Evolutionary conservation across 1,284 basidiomycete genomes (phyloP).

Genomic region (Ganoderma sp.): DNA sequence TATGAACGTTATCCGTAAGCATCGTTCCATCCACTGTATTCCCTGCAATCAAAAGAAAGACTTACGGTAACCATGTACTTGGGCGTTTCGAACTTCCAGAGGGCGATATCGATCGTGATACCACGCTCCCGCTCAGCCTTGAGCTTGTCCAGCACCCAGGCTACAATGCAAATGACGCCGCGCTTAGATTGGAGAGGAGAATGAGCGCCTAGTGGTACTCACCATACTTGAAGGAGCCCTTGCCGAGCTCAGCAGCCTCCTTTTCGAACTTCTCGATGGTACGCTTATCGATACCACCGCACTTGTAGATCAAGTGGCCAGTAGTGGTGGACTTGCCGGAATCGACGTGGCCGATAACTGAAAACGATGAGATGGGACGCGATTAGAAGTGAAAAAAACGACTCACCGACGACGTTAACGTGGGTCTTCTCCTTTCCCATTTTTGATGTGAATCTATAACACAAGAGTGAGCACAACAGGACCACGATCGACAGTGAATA

Average conservation of each 20-base stretch:
- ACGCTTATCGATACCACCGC: slow-evolving; percentile 99
- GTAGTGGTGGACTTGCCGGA: slow-evolving; percentile 99
- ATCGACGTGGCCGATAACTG: slow-evolving; percentile 97
- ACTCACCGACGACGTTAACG: slow-evolving; percentile 91
- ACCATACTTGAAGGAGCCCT: slow-evolving; percentile 99
- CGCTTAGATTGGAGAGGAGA: slow-evolving; percentile 28
- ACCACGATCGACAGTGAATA: slow-evolving; percentile 7
- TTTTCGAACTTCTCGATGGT: slow-evolving; percentile 99
- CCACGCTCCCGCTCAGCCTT: slow-evolving; percentile 99
- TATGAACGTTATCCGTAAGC: slow-evolving; percentile 38
- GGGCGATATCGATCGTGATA: slow-evolving; percentile 99
- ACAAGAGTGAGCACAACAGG: slow-evolving; percentile 15
- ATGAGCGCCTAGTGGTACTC: slow-evolving; percentile 41
- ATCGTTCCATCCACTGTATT: not conserved
- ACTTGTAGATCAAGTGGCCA: slow-evolving; percentile 99
- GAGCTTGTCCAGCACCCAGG: slow-evolving; percentile 99
- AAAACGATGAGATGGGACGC: slow-evolving; percentile 20
- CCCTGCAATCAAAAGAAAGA: slow-evolving; percentile 25
- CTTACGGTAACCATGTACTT: slow-evolving; percentile 88
- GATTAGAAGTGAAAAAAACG: slow-evolving; percentile 9
- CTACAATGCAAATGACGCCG: slow-evolving; percentile 47
- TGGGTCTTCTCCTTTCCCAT: slow-evolving; percentile 91
- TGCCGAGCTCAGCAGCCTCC: slow-evolving; percentile 99
- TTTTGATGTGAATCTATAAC: slow-evolving; percentile 47
- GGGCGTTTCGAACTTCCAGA: slow-evolving; percentile 99